Evolutionary conservation across 805 yeast species (phyloP).

Genomic region (Candida morakotiae): DNA sequence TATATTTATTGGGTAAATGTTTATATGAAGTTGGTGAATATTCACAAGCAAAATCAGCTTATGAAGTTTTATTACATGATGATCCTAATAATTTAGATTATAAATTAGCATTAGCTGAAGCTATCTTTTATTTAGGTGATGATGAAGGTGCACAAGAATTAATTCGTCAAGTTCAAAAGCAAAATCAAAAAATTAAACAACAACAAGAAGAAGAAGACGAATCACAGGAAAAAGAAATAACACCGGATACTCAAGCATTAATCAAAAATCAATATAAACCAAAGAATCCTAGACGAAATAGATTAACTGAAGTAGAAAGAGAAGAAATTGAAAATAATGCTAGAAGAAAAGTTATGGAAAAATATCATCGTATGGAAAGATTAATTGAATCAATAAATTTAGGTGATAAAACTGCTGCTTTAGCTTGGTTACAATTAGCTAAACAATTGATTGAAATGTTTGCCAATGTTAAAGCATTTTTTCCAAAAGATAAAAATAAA

Average conservation of each 20-base stretch:
- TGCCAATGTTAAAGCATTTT: slow-evolving; percentile 71
- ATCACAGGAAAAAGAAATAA: slow-evolving; percentile 8
- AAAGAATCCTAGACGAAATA: slow-evolving; percentile 13
- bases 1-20: slow-evolving; percentile 69
- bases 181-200: slow-evolving; percentile 1
- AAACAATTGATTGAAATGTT: slow-evolving; percentile 81
- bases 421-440: slow-evolving; percentile 81
- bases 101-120: slow-evolving; percentile 77
- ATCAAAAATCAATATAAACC: slow-evolving; percentile 12
- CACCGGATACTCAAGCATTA: slow-evolving; percentile 10
- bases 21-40: slow-evolving; percentile 69
- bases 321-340: slow-evolving; percentile 55
- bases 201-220: slow-evolving; percentile 2
- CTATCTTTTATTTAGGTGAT: slow-evolving; percentile 63
- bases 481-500: slow-evolving; percentile 69
- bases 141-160: slow-evolving; percentile 52
- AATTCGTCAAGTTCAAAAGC: slow-evolving; percentile 47
- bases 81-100: slow-evolving; percentile 69
- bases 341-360: slow-evolving; percentile 52
- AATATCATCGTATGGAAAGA: slow-evolving; percentile 50
- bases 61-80: slow-evolving; percentile 46
- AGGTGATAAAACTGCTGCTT: slow-evolving; percentile 55
- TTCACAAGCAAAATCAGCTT: slow-evolving; percentile 58
- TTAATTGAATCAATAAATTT: slow-evolving; percentile 33
- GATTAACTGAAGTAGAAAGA: slow-evolving; percentile 43